Evolutionary conservation across 2,329 filamentous ascomycete species (phyloP), one percentile per base, ranked within the genome.

Genomic region (Pseudogymnoascus pannorum): DNA sequence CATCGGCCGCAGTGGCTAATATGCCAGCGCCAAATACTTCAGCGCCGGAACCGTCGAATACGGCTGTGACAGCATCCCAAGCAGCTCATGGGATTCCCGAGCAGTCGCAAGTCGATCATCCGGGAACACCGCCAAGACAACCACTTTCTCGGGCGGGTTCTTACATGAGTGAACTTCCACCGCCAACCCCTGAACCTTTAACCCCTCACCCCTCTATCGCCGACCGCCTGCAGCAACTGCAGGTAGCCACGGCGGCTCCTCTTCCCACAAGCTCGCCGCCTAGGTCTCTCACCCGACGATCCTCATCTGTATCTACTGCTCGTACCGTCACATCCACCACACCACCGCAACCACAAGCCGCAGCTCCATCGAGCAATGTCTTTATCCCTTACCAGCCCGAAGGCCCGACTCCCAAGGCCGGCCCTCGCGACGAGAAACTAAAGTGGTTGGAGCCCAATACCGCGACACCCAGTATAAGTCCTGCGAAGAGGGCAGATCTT

Each of bases 341-440:
- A 31, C 22, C 40, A 60, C 60, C 33, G 9, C 57, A 6, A 9
- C 51, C 18, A 33, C 59, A 29, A 44, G 48, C 60, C n/a, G 35
- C 58, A 51, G 40, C 51, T 24, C 18, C 62, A 9, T 66, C 68
- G 5, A 63, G 70, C 1, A 76, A 80, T 58, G 67, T 79, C 20
- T 85, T 85, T 63, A 74, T 85, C 22, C 76, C 76, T 0, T 84
- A 84, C 64, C 79, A 84, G 62, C 81, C 82, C 0, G 77, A 81
- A n/a, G 82, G 81, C 0, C 78, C 80, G 1, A 63, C 72, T 0
- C 75, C 81, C 0, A 68, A 72, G 3, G 59, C 76, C 0, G 64
- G 77, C 14, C 71, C 75, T 6, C 71, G 70, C n/a, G 68, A 72
- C 14, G 75, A 76, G 63, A 70, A 74, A 4, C 71, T 83, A 59